Conservation (phyloP, 441 rosid genomes). For the Gossypium lobatum region DNA sequence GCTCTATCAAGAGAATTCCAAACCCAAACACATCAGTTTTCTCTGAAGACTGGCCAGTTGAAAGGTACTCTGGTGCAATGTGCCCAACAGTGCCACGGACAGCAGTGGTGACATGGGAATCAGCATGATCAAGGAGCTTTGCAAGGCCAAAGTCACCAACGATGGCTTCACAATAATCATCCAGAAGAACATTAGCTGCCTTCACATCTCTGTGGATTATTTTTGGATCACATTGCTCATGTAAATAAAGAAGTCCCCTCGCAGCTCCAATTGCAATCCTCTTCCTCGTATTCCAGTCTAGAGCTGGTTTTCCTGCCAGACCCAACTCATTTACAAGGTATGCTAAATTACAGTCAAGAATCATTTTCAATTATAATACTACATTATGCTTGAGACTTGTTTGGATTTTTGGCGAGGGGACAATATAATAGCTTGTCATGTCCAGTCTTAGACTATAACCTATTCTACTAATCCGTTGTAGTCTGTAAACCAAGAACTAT, state of each 20-base stretch:
- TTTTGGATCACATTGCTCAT: conserved; percentile 92
- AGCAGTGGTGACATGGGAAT: conserved; percentile 86
- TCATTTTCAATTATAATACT: background rate
- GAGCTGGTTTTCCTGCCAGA: conserved; percentile 59
- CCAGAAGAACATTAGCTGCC: conserved; percentile 80
- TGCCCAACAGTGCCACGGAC: conserved; percentile 93
- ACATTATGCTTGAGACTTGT: background rate
- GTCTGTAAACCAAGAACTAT: background rate
- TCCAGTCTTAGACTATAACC: background rate
- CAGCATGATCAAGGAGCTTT: conserved; percentile 80
- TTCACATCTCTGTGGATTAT: conserved; percentile 88
- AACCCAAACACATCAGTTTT: conserved; percentile 92
- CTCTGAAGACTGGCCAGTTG: conserved; percentile 87
- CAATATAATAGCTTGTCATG: background rate
- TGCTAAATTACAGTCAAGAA: background rate
- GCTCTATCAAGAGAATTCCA: conserved; percentile 82
- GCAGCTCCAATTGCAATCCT: conserved; percentile 83
- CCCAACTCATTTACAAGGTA: background rate
- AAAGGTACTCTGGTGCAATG: conserved; percentile 87
- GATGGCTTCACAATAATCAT: conserved; percentile 74
- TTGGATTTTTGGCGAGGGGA: background rate
- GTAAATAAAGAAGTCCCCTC: conserved; percentile 73
- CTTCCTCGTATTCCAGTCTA: conserved; percentile 85
- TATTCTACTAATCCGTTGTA: background rate
- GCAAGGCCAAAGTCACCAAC: conserved; percentile 93